A percentile compares a stretch with the other conserved stretches of the same genome.
These are phyloP conservation scores for Pseudopithomyces maydicus DNA, from an alignment of 2,329 filamentous ascomycete species.

Conservation along the genomic window DNA sequence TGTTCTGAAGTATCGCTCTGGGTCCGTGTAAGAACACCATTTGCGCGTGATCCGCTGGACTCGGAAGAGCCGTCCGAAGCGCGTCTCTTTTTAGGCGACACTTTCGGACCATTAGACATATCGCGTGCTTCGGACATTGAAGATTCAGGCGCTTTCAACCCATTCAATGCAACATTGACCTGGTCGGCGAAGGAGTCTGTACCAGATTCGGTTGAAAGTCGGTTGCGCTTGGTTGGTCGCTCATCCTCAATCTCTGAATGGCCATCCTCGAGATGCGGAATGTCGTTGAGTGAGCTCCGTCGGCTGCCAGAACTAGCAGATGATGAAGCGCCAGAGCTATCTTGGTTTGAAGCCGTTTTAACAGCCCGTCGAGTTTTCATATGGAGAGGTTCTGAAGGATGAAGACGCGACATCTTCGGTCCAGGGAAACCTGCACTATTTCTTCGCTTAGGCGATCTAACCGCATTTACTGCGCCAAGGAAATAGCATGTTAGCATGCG, in stretches of 20 bases:
- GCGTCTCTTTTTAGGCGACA: slow-evolving; percentile 37
- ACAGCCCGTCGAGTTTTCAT: slow-evolving; percentile 55
- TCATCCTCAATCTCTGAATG: slow-evolving; percentile 40
- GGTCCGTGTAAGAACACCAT: slow-evolving; percentile 41
- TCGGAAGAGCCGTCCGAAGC: slow-evolving; percentile 39
- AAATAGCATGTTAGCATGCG: slow-evolving; percentile 35
- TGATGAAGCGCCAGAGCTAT: slow-evolving; percentile 41
- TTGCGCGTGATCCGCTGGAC: slow-evolving; percentile 34
- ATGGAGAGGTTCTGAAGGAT: slow-evolving; percentile 54
- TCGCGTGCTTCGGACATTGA: slow-evolving; percentile 24
- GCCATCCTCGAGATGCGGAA: slow-evolving; percentile 35
- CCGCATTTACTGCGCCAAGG: slow-evolving; percentile 41
- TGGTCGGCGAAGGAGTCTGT: slow-evolving; percentile 38
- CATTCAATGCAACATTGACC: slow-evolving; percentile 32
- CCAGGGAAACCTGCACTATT: slow-evolving; percentile 30
- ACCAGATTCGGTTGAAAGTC: slow-evolving; percentile 45
- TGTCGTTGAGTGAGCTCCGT: slow-evolving; percentile 45
- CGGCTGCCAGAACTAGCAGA: slow-evolving; percentile 43
- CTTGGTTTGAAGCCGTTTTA: slow-evolving; percentile 44
- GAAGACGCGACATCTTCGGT: slow-evolving; percentile 47
- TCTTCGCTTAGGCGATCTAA: slow-evolving; percentile 44
- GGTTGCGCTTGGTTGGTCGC: slow-evolving; percentile 44
- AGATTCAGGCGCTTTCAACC: slow-evolving; percentile 30
- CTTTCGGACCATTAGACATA: slow-evolving; percentile 24
- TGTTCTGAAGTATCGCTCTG: slow-evolving; percentile 43